Base-by-base conservation (phyloP, 345 rosid genomes). In the Melaleuca alternifolia region DNA sequence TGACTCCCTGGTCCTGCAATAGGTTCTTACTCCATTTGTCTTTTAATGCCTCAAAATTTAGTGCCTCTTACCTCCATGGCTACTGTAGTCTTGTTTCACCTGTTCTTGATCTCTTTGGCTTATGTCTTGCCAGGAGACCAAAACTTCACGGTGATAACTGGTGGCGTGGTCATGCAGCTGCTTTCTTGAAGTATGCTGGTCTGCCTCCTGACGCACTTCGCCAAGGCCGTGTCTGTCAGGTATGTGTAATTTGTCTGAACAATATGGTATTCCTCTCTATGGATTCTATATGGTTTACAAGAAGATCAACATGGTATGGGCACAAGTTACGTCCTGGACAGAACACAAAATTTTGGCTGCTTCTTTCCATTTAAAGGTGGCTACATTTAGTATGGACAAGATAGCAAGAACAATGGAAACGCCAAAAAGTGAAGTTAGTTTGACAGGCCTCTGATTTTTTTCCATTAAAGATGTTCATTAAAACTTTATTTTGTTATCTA, bases 121-220 rank as follows among this genome's bases (percentile, higher is more conserved):
- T 77, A 50, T 44, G 7, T 79, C 86, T 88, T 84, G 56, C 33
- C 88, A 96, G 98, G 91, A 90, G 96, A 87, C 98, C 99, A 20
- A 61, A 86, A 83, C 96, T 97, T 87, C 91, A 92, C 76, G 98
- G 98, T 61, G 98, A 97, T 89, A 97, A 97, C 71, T 97, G 98
- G 96, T 96, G 98, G 98, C 91, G 98, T 84, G 98, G 99, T 87
- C 98, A 97, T 90, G 98, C 98, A 76, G 94, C 98, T 86, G 98
- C 99, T 81, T 97, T 93, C 90, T 88, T 96, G 77, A 97, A 95
- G 87, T 91, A 93, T 85, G 89, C 91, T 65, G 87, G 94, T 85
- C 92, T 93, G 88, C 92, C 98, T 37, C 82, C 93, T 79, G 94
- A 92, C 51, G 92, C 90, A 85, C 97, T 97, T 91, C 92, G 95